Evolutionary conservation across 2,329 filamentous ascomycete genomes (phyloP).

Genomic region (Alternaria sp.): DNA sequence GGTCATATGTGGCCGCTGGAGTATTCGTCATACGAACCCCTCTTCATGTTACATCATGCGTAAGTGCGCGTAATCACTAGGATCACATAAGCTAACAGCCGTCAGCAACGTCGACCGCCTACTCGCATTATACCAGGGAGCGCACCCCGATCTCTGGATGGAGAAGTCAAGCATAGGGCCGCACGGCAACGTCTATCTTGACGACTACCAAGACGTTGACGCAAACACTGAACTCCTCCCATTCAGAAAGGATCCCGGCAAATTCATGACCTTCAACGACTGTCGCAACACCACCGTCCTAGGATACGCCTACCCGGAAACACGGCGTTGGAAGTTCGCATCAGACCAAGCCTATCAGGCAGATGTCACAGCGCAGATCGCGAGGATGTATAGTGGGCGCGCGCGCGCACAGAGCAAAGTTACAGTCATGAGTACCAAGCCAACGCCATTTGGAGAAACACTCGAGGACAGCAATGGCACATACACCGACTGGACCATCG

Average conservation of each 20-base stretch:
- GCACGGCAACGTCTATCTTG: conserved; percentile 48
- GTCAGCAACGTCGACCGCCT: conserved; percentile 45
- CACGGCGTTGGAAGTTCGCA: conserved; percentile 32
- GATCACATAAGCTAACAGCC: not conserved
- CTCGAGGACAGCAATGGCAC: not conserved
- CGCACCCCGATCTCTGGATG: conserved; percentile 73
- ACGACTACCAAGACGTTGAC: conserved; percentile 51
- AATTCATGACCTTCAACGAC: conserved; percentile 41
- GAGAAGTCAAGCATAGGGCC: conserved; percentile 49
- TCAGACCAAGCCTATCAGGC: conserved; percentile 16
- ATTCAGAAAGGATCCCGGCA: conserved; percentile 29
- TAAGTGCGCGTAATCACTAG: conserved; percentile 27
- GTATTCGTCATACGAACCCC: conserved; percentile 79
- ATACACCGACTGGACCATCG: conserved; percentile 38
- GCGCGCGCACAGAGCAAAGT: conserved; percentile 8
- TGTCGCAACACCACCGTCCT: conserved; percentile 31
- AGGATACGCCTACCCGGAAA: conserved; percentile 46
- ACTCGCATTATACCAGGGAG: conserved; percentile 77
- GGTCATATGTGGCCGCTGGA: conserved; percentile 75
- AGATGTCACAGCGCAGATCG: conserved; percentile 21
- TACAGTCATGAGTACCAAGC: not conserved
- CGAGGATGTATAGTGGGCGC: conserved; percentile 28
- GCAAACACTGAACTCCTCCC: conserved; percentile 53
- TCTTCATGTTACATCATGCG: conserved; percentile 54
- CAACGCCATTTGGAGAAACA: not conserved